Evolutionary conservation across 2,329 filamentous ascomycete species (phyloP).

Genomic region (Kalaharituber pfeilii): DNA sequence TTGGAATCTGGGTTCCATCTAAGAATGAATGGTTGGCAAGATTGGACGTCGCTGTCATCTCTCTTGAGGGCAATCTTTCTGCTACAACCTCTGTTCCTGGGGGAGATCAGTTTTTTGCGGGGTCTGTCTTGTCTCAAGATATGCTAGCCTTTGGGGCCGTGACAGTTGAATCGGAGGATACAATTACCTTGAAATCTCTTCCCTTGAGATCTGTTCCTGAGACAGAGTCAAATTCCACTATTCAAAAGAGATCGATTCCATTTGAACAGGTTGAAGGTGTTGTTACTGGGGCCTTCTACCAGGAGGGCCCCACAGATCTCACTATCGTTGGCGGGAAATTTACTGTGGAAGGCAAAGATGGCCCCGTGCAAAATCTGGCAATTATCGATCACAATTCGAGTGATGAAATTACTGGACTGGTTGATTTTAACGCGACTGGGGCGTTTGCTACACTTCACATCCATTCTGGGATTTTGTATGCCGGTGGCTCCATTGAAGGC

Average conservation of each 20-base stretch:
- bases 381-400: constrained; percentile 62
- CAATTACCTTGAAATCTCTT: constrained; percentile 28
- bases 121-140: constrained; percentile 63
- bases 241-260: constrained; percentile 32
- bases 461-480: constrained; percentile 52
- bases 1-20: constrained; percentile 85
- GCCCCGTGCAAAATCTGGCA: constrained; percentile 58
- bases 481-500: constrained; percentile 65
- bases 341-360: constrained; percentile 47
- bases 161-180: constrained; percentile 33
- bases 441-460: constrained; percentile 56
- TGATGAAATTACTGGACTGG: constrained; percentile 50
- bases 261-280: constrained; percentile 44
- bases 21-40: constrained; percentile 75
- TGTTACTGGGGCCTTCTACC: constrained; percentile 63
- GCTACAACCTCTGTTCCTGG: constrained; percentile 49
- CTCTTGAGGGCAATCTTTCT: constrained; percentile 55
- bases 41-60: constrained; percentile 42
- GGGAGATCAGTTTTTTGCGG: constrained; percentile 55
- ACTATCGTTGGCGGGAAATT: constrained; percentile 85
- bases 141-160: constrained; percentile 56
- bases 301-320: constrained; percentile 48
- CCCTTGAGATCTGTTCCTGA: constrained; percentile 21
- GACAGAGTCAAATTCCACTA: constrained; percentile 18
- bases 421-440: constrained; percentile 51